phyloP scores from a whole-genome alignment of 106 monocot genomes.

The Alisma plantagoaquatica region DNA sequence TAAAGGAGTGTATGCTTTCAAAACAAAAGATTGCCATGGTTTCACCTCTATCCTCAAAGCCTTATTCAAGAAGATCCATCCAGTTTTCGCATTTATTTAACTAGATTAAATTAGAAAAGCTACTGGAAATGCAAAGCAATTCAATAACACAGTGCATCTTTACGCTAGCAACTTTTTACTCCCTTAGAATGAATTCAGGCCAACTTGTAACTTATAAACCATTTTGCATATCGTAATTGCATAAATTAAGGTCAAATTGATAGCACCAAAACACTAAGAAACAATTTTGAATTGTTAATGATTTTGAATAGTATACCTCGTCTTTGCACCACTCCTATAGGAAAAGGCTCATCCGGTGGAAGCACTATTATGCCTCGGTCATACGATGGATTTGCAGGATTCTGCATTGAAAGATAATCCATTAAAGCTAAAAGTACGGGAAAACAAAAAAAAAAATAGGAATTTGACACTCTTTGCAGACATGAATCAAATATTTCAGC shows the following conservation, averaged over 20 bases:
- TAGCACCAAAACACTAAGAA: not conserved
- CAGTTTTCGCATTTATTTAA: too few species aligned
- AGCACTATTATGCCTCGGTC: constrained; percentile 69
- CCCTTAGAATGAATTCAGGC: not conserved
- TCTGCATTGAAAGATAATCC: constrained; percentile 23
- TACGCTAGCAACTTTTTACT: not conserved
- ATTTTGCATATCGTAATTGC: not conserved
- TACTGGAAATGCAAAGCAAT: not conserved
- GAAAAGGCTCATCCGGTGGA: constrained; percentile 38
- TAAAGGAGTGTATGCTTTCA: too few species aligned
- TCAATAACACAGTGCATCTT: not conserved
- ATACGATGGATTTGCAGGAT: constrained; percentile 42
- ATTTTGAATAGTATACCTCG: constrained; percentile 68
- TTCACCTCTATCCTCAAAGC: too few species aligned
- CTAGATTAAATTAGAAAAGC: not conserved
- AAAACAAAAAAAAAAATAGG: too few species aligned
- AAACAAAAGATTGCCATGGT: too few species aligned
- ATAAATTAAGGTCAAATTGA: not conserved
- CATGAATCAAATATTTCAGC: too few species aligned
- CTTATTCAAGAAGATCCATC: too few species aligned
- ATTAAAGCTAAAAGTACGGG: not conserved
- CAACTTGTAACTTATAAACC: not conserved
- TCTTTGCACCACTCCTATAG: constrained; percentile 42
- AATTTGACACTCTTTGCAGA: too few species aligned
- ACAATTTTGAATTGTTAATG: not conserved